Base-by-base conservation (phyloP, 1,284 basidiomycete species). In the Ceratobasidium sp. region DNA sequence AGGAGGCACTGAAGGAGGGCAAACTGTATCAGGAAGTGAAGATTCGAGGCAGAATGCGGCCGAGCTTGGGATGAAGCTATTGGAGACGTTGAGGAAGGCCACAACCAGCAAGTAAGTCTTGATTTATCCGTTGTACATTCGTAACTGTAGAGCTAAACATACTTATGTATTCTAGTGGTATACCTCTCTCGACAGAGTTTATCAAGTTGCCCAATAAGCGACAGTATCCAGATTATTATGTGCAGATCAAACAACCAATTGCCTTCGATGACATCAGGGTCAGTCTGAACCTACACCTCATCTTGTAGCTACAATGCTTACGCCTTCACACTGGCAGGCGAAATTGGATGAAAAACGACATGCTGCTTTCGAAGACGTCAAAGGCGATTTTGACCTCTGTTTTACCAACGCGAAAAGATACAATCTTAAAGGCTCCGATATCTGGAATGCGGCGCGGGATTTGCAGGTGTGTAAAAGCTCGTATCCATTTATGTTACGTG, bases 361-460 rank as follows among this genome's bases (percentile, higher is more conserved):
- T 83, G 82, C 87, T 17, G 88, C 91, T 7, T 87, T 95, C 56
- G 90, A 93, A 66, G 90, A 90, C 42, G 91, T 96, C 82, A 92
- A 90, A 81, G 88, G 89, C 69, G 96, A 97, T 82, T 91, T 96
- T 68, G 94, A 96, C 81, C 88, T 92, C 50, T 95, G 96, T 84
- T 97, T 96, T 84, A 90, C 88, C 82, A 98, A 98, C 83, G 96
- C 96, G 26, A 95, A 95, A 86, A 87, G 89, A 80, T 98, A 96
- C 86, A 98, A 98, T 84, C 88, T 92, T 84, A 92, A 93, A 83
- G 94, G 93, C 40, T 97, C 95, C 83, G 88, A 88, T 77, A 96
- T 98, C 74, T 97, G 91, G 88, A 88, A 89, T 77, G 94, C 96
- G 85, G 96, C 96, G 10, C 93, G 92, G 83, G 85, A 87, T 78